Conservation (phyloP, 2,329 filamentous ascomycete species). For the Davidsoniella australis region DNA sequence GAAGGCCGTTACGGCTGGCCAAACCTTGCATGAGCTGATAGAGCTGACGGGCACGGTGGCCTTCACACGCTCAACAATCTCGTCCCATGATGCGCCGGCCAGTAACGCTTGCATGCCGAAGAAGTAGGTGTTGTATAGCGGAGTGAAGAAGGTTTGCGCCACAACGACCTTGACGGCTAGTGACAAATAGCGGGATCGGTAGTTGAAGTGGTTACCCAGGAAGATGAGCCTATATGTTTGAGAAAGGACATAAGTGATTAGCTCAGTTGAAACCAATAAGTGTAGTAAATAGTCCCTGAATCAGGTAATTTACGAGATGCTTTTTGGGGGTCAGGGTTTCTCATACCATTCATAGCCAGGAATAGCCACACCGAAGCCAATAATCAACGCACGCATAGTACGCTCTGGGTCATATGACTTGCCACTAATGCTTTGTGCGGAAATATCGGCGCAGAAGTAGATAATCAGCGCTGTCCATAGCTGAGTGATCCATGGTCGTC, state of each 20-base stretch:
- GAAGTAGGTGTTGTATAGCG: slow-evolving; percentile 70
- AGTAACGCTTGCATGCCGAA: slow-evolving; percentile 64
- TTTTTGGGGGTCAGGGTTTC: too few species aligned
- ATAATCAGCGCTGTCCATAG: slow-evolving; percentile 58
- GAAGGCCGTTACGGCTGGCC: slow-evolving; percentile 75
- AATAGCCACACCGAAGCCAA: slow-evolving; percentile 48
- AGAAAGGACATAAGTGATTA: not conserved
- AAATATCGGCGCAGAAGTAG: slow-evolving; percentile 61
- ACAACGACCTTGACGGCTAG: slow-evolving; percentile 61
- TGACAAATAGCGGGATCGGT: slow-evolving; percentile 51
- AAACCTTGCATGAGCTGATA: slow-evolving; percentile 68
- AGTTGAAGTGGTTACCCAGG: slow-evolving; percentile 71
- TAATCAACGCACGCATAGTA: slow-evolving; percentile 54
- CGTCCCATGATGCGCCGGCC: slow-evolving; percentile 44
- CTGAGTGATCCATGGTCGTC: slow-evolving; percentile 65
- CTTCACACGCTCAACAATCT: slow-evolving; percentile 53
- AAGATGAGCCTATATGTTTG: slow-evolving; percentile 49
- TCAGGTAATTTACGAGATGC: too few species aligned
- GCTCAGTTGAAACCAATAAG: not conserved
- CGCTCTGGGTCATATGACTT: slow-evolving; percentile 50
- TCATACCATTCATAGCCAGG: slow-evolving; percentile 66
- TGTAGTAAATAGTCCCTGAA: not conserved
- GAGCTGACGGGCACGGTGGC: slow-evolving; percentile 62
- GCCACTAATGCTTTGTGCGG: slow-evolving; percentile 52
- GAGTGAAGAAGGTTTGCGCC: slow-evolving; percentile 68